phyloP scores from a whole-genome alignment of 2,329 filamentous ascomycete species.

The Claviceps capensis region DNA sequence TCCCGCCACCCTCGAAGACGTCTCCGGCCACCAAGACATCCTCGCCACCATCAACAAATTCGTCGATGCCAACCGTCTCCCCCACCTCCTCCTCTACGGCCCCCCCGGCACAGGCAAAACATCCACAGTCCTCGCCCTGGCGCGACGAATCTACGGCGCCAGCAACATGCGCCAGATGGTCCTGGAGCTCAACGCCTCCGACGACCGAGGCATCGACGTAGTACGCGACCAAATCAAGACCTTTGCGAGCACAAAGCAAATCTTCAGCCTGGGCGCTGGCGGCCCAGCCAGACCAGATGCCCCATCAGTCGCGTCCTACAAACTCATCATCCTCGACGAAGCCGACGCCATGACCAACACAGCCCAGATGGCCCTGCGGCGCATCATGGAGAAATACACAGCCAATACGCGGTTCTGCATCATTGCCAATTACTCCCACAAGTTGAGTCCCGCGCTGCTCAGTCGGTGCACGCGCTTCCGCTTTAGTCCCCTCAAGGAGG shows the following conservation, averaged over 20 bases:
- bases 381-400: conserved; percentile 99
- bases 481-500: conserved; percentile 85
- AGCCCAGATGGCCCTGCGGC: conserved; percentile 88
- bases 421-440: conserved; percentile 98
- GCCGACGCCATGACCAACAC: conserved; percentile 99
- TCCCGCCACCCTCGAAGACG: conserved; percentile 75
- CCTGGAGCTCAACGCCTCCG: conserved; percentile 90
- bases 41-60: conserved; percentile 97
- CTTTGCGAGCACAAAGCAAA: conserved; percentile 95
- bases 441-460: conserved; percentile 81
- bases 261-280: conserved; percentile 61
- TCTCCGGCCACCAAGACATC: conserved; percentile 94
- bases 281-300: conserved; percentile 17
- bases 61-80: conserved; percentile 82
- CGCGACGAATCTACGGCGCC: conserved; percentile 79
- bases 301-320: conserved; percentile 38
- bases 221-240: conserved; percentile 99
- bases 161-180: conserved; percentile 98
- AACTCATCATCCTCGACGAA: conserved; percentile 95
- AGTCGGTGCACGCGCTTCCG: conserved; percentile 90
- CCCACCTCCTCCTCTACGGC: conserved; percentile 91
- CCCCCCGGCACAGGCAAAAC: conserved; percentile 96
- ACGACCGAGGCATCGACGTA: conserved; percentile 95
- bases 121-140: conserved; percentile 86
- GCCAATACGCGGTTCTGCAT: conserved; percentile 96